Percentiles rank a stretch among this genome's conserved stretches.
These are phyloP conservation scores for Vigna hirtella DNA, from an alignment of 306 rosid species.

Conservation along the genomic window DNA sequence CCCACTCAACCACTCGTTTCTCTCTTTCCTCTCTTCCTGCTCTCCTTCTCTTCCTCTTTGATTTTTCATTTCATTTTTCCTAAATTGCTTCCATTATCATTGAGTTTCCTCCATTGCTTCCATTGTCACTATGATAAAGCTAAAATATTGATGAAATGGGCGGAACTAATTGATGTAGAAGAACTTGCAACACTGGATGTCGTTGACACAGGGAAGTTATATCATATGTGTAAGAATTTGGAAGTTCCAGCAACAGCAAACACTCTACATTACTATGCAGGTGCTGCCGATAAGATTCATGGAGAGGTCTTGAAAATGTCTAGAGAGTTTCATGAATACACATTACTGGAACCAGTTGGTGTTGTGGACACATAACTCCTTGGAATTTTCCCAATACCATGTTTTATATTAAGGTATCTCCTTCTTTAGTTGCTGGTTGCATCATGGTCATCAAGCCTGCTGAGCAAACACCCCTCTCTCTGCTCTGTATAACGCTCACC, in stretches of 20 bases:
- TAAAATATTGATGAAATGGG: conserved; percentile 63
- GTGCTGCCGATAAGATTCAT: conserved; percentile 80
- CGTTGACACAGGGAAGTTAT: conserved; percentile 71
- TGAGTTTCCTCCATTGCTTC: too few relatives aligned
- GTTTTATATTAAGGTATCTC: conserved; percentile 62
- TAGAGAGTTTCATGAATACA: conserved; percentile 60
- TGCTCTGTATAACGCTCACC: conserved; percentile 53
- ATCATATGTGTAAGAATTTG: conserved; percentile 39
- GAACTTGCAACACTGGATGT: conserved; percentile 76
- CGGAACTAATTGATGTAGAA: conserved; percentile 63
- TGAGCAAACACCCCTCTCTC: conserved; percentile 66
- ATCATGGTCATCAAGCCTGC: conserved; percentile 87
- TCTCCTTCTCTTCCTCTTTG: too few relatives aligned
- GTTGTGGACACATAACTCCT: conserved; percentile 79
- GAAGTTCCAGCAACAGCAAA: conserved; percentile 64
- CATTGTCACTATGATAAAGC: conserved; percentile 47
- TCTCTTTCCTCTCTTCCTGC: too few relatives aligned
- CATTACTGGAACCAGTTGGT: conserved; percentile 76
- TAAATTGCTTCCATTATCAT: too few relatives aligned
- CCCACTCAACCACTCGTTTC: too few relatives aligned
- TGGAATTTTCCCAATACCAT: conserved; percentile 75
- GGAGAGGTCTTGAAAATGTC: conserved; percentile 71
- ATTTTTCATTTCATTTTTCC: too few relatives aligned
- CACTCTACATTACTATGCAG: conserved; percentile 70
- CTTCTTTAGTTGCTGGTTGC: conserved; percentile 83